Evolutionary conservation across 2,329 filamentous ascomycete species (phyloP).

Genomic region (Thermothelomyces thermophilus): DNA sequence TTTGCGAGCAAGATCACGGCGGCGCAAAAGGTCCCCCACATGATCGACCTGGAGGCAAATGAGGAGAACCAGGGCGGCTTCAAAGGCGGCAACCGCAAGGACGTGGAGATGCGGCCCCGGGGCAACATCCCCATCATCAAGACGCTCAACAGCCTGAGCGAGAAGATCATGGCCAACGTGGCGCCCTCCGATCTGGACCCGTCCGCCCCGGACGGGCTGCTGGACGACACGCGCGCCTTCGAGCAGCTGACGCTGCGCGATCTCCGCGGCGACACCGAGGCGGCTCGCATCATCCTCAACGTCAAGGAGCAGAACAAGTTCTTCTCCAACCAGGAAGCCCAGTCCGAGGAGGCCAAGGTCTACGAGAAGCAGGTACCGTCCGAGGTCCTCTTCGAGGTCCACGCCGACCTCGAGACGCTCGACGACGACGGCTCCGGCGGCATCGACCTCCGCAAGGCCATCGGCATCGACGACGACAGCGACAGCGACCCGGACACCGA

Average conservation of each 20-base stretch:
- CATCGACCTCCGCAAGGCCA: constrained; percentile 54
- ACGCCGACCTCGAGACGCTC: constrained; percentile 52
- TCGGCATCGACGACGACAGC: constrained; percentile 64
- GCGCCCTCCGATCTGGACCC: constrained; percentile 68
- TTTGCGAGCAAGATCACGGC: constrained; percentile 46
- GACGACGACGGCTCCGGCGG: constrained; percentile 43
- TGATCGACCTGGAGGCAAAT: constrained; percentile 89
- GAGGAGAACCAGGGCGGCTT: constrained; percentile 90
- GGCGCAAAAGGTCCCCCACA: constrained; percentile 68
- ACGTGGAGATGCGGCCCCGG: constrained; percentile 80
- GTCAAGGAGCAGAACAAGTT: constrained; percentile 83
- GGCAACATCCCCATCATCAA: constrained; percentile 81
- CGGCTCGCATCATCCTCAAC: constrained; percentile 74
- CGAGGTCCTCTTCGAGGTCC: constrained; percentile 59
- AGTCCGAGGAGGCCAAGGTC: constrained; percentile 39
- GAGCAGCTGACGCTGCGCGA: constrained; percentile 72
- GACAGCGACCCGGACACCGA: constrained; percentile 55
- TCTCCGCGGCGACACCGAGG: constrained; percentile 65
- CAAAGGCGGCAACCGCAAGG: constrained; percentile 74
- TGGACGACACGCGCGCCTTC: constrained; percentile 66
- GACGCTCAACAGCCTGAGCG: constrained; percentile 82
- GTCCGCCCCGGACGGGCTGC: constrained; percentile 44
- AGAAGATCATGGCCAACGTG: constrained; percentile 87
- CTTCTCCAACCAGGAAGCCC: constrained; percentile 51
- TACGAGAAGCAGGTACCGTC: constrained; percentile 65